Conservation (phyloP, 179 eudicot species). For the Carnegiea gigantea region DNA sequence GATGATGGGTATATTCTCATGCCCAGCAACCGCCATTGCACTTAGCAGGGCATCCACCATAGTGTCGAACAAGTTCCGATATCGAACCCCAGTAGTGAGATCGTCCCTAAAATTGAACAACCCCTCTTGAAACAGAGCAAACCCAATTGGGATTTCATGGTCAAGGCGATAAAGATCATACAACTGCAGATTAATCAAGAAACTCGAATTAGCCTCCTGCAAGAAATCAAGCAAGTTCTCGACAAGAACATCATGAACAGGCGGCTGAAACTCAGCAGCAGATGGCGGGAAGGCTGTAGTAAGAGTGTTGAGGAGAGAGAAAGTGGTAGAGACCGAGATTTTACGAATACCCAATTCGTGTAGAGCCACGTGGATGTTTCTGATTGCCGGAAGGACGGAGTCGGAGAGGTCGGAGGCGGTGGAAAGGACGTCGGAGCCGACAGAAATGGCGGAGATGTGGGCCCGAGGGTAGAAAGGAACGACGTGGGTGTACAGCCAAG, state of each 20-base stretch:
- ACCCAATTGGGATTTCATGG: conserved; percentile 64
- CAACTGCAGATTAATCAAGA: conserved; percentile 65
- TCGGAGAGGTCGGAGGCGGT: conserved; percentile 35
- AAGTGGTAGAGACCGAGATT: conserved; percentile 58
- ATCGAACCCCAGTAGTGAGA: conserved; percentile 60
- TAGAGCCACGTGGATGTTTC: conserved; percentile 49
- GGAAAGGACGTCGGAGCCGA: conserved; percentile 45
- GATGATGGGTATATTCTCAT: conserved; percentile 64
- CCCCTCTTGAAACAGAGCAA: conserved; percentile 56
- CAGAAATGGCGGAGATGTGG: conserved; percentile 57
- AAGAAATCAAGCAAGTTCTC: conserved; percentile 55
- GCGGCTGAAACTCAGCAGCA: conserved; percentile 54
- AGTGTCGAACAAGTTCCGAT: conserved; percentile 68
- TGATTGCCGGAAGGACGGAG: conserved; percentile 55
- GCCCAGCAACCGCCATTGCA: conserved; percentile 68
- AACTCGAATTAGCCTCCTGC: conserved; percentile 53
- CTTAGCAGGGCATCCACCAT: conserved; percentile 73
- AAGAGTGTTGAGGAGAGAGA: conserved; percentile 47
- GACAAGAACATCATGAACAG: conserved; percentile 36
- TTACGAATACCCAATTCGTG: conserved; percentile 47
- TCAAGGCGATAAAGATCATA: conserved; percentile 42
- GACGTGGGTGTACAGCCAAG: conserved; percentile 59
- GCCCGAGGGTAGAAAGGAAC: conserved; percentile 81
- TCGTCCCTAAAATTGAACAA: conserved; percentile 65
- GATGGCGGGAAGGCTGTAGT: conserved; percentile 70